phyloP scores from a whole-genome alignment of 805 yeast genomes.

The Wickerhamiella dianesei region DNA sequence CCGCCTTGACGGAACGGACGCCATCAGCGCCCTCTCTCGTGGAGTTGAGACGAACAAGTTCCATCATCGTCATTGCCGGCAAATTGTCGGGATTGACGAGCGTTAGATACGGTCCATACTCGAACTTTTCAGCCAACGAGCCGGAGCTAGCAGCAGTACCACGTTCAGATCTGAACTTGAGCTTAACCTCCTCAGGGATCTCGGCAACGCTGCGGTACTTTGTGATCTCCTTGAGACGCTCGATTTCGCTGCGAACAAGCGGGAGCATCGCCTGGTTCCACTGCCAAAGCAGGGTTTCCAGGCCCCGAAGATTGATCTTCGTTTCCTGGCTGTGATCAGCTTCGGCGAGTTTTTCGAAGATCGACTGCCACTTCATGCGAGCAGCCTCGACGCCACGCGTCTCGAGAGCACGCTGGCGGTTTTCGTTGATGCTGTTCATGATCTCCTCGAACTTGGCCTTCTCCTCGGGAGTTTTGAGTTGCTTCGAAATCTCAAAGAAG shows the following conservation, averaged over 20 bases:
- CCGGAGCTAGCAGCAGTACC: neutral
- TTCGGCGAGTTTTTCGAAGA: constrained; percentile 33
- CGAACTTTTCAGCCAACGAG: constrained; percentile 19
- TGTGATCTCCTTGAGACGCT: constrained; percentile 36
- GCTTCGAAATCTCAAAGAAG: constrained; percentile 52
- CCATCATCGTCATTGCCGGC: constrained; percentile 74
- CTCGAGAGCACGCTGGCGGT: constrained; percentile 67
- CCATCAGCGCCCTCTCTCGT: constrained; percentile 67
- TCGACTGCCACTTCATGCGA: constrained; percentile 77
- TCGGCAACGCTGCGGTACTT: constrained; percentile 15
- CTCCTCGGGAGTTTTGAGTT: constrained; percentile 33
- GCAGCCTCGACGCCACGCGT: constrained; percentile 73
- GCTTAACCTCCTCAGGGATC: constrained; percentile 14
- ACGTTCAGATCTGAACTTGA: constrained; percentile 9
- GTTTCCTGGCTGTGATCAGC: constrained; percentile 31
- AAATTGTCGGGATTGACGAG: constrained; percentile 67
- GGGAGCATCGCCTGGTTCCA: constrained; percentile 76
- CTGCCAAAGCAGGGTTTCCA: constrained; percentile 64
- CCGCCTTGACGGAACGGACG: constrained; percentile 71
- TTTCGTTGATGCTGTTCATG: constrained; percentile 55
- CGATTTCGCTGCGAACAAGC: constrained; percentile 50
- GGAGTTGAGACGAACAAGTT: constrained; percentile 57
- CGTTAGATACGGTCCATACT: constrained; percentile 65
- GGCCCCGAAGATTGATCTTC: constrained; percentile 28
- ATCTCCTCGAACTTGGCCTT: constrained; percentile 44